phyloP scores from a whole-genome alignment of 2,329 filamentous ascomycete species.

The Parastagonospora avenae region DNA sequence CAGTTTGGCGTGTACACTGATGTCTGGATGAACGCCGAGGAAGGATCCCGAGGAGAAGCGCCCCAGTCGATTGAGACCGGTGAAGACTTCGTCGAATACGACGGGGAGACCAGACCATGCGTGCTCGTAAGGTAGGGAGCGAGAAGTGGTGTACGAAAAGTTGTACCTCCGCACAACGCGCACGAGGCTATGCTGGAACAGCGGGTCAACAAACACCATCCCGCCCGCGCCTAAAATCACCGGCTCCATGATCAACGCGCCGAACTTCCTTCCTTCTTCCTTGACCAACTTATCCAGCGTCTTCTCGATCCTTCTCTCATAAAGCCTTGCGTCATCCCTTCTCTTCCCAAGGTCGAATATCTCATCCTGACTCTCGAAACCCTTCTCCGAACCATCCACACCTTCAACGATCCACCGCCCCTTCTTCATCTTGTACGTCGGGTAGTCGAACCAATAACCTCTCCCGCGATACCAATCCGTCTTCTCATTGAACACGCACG shows the following conservation, averaged over 20 bases:
- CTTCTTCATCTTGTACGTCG: slow-evolving; percentile 68
- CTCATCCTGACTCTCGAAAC: slow-evolving; percentile 37
- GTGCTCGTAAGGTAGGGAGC: slow-evolving; percentile 36
- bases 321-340: slow-evolving; percentile 45
- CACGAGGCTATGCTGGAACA: slow-evolving; percentile 77
- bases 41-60: slow-evolving; percentile 73
- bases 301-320: slow-evolving; percentile 63
- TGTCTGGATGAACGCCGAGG: slow-evolving; percentile 70
- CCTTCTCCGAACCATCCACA: slow-evolving; percentile 52
- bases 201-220: slow-evolving; percentile 82
- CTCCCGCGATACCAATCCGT: slow-evolving; percentile 84
- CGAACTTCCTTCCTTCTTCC: slow-evolving; percentile 68
- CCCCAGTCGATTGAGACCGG: slow-evolving; percentile 81
- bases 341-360: slow-evolving; percentile 30
- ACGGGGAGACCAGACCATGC: slow-evolving; percentile 76
- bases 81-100: slow-evolving; percentile 87
- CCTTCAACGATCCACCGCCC: slow-evolving; percentile 69
- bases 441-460: slow-evolving; percentile 82
- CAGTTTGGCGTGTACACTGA: slow-evolving; percentile 82
- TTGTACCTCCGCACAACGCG: slow-evolving; percentile 68
- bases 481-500: slow-evolving; percentile 77
- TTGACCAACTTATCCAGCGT: slow-evolving; percentile 60
- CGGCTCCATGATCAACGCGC: slow-evolving; percentile 79
- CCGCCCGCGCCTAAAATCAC: slow-evolving; percentile 81
- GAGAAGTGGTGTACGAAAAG: slow-evolving; percentile 47